Evolutionary conservation across 176 grass and related monocot species (phyloP).

Genomic region (Zoysia japonica): DNA sequence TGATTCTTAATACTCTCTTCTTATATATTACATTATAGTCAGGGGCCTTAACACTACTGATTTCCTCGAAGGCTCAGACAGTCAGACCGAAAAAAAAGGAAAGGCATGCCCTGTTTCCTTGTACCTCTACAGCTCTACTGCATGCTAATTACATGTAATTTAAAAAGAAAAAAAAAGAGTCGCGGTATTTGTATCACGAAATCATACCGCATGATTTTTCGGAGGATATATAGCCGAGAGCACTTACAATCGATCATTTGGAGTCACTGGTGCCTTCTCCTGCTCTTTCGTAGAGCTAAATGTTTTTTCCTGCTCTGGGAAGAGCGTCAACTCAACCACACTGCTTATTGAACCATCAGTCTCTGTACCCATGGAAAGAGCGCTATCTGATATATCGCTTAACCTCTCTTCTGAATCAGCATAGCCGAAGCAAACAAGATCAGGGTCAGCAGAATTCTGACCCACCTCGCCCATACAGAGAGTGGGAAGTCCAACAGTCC

Average conservation of each 20-base stretch:
- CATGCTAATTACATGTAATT: slow-evolving; percentile 11
- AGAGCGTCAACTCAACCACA: slow-evolving; percentile 47
- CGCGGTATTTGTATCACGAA: background rate
- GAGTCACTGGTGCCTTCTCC: slow-evolving; percentile 22
- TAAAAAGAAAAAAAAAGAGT: background rate
- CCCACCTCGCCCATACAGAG: slow-evolving; percentile 9
- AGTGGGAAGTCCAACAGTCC: slow-evolving; percentile 40
- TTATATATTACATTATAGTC: too few relatives aligned
- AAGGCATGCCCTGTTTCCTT: too few relatives aligned
- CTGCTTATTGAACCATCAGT: slow-evolving; percentile 73
- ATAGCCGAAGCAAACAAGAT: slow-evolving; percentile 59
- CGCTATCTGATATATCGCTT: slow-evolving; percentile 87
- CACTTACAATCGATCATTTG: slow-evolving; percentile 61
- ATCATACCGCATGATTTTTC: slow-evolving; percentile 5
- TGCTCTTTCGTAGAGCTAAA: slow-evolving; percentile 43
- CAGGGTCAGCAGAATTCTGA: slow-evolving; percentile 47
- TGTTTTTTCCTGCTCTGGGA: slow-evolving; percentile 53
- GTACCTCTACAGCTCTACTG: background rate
- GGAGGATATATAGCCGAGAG: background rate
- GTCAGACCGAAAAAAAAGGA: too few relatives aligned
- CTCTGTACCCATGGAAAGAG: slow-evolving; percentile 79
- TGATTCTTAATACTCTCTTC: background rate
- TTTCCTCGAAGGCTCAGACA: too few relatives aligned
- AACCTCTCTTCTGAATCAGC: slow-evolving; percentile 68
- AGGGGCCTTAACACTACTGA: too few relatives aligned